Evolutionary conservation across 352 stramenopile genomes (phyloP), one percentile per base, ranked within the genome.

Genomic region (Phytophthora nicotianae): DNA sequence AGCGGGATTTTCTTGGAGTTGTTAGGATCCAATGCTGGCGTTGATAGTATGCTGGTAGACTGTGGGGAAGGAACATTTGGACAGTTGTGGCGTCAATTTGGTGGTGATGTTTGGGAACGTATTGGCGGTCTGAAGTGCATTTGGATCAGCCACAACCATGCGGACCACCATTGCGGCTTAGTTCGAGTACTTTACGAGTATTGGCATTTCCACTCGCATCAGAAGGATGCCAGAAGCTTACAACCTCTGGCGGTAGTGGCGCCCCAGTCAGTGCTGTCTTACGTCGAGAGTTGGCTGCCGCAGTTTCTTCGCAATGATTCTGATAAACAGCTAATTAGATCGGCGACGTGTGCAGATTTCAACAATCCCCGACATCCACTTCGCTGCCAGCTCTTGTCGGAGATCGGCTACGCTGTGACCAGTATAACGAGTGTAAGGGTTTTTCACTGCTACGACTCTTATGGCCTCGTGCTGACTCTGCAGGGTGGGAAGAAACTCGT

Each of bases 101-200:
- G 70, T 9, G 38, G 43, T 6, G 69, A 77, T 7, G 69, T 76
- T 2, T 35, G 47, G 11, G 65, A 62, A 9, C 88, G 76, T 9
- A 71, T 93, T 11, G 72, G 54, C 52, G 62, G 72, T 0, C 37
- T 98, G 32, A 86, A 90, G 27, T 96, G 94, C 32, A 88, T 98
- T 46, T 99, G 95, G 95, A 97, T 99, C 48, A 98, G 93, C 4
- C 97, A 99, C 65, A 95, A 96, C 32, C 97, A 99, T 65, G 96
- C 96, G 0, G 97, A 99, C 61, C 97, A 99, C 67, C 95, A 99
- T 69, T 92, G 98, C 21, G 97, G 97, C 17, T 66, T 99, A 10
- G 72, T 98, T n/a, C 81, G 91, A 7, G 74, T 99, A 3, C 67
- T 99, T 27, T 68, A 81, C 55, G 78, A 89, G 24, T 90, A 77